phyloP scores from a whole-genome alignment of 768 basidiomycete genomes.

The Rhodosporidiobolus sp. region DNA sequence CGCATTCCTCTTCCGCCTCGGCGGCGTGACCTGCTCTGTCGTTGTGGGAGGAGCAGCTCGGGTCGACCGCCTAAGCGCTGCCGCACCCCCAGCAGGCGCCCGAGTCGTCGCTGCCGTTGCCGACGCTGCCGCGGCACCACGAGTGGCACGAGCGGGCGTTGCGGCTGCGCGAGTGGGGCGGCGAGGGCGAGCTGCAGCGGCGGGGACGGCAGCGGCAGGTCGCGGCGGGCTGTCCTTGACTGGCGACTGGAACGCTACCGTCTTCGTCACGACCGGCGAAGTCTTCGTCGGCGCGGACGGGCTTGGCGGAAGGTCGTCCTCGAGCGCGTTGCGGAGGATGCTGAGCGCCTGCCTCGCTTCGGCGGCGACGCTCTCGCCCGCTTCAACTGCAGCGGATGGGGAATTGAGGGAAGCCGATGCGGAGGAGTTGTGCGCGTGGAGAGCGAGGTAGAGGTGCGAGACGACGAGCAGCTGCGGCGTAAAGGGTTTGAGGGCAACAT shows the following conservation, averaged over 20 bases:
- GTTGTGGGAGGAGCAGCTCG: neutral
- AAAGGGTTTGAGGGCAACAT: constrained; percentile 45
- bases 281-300: constrained; percentile 49
- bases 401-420: constrained; percentile 53
- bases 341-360: constrained; percentile 49
- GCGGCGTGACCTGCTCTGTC: constrained; percentile 31
- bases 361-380: constrained; percentile 59
- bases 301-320: constrained; percentile 46
- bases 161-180: constrained; percentile 8
- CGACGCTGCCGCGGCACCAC: neutral
- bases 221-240: neutral
- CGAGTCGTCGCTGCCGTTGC: neutral
- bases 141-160: neutral
- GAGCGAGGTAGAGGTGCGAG: constrained; percentile 64
- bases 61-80: neutral
- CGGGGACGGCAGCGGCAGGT: too few relatives aligned
- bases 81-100: neutral
- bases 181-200: neutral
- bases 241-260: neutral
- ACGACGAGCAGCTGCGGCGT: constrained; percentile 54
- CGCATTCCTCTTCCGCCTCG: neutral
- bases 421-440: constrained; percentile 62
- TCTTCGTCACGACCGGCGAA: constrained; percentile 1
- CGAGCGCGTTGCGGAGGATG: constrained; percentile 23
- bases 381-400: constrained; percentile 53